Percentiles rank a stretch among this genome's conserved stretches.
Conservation (phyloP, 2,329 filamentous ascomycete species). For the Epicoccum sorghinum region DNA sequence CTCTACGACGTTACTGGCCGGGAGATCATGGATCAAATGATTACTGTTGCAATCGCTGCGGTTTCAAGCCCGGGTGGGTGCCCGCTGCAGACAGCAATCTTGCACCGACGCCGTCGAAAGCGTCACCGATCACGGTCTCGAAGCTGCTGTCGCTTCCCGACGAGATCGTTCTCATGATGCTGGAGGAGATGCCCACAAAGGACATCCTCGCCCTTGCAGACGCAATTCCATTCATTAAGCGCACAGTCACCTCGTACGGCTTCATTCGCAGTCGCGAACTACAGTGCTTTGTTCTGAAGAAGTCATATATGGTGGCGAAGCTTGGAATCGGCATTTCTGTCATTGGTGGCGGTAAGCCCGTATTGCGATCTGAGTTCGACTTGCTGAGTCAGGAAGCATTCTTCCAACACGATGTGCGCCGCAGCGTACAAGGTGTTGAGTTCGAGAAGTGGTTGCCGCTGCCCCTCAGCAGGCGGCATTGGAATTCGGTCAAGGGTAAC, state of each 20-base stretch:
- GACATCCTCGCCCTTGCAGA: conserved; percentile 48
- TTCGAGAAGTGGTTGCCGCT: conserved; percentile 57
- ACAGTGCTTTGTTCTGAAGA: conserved; percentile 56
- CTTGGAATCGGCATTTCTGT: conserved; percentile 54
- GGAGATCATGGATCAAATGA: not conserved
- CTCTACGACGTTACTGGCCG: not conserved
- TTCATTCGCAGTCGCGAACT: conserved; percentile 53
- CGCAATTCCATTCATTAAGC: conserved; percentile 47
- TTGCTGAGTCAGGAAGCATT: conserved; percentile 54
- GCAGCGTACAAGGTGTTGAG: conserved; percentile 51
- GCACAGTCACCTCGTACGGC: conserved; percentile 43
- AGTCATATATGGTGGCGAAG: conserved; percentile 46
- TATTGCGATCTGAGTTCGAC: conserved; percentile 57
- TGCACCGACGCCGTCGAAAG: not conserved
- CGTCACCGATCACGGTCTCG: not conserved
- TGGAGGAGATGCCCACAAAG: conserved; percentile 31
- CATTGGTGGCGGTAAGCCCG: conserved; percentile 24
- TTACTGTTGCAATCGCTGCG: conserved; percentile 3
- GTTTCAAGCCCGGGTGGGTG: not conserved
- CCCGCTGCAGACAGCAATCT: not conserved
- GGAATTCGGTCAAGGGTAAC: conserved; percentile 45
- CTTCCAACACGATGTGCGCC: conserved; percentile 42
- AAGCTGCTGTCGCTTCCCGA: conserved; percentile 46
- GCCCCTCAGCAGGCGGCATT: conserved; percentile 55
- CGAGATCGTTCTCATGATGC: conserved; percentile 48